Evolutionary conservation across 2,329 filamentous ascomycete species (phyloP), one percentile per base, ranked within the genome.

Genomic region (Xylaria hypoxylon): DNA sequence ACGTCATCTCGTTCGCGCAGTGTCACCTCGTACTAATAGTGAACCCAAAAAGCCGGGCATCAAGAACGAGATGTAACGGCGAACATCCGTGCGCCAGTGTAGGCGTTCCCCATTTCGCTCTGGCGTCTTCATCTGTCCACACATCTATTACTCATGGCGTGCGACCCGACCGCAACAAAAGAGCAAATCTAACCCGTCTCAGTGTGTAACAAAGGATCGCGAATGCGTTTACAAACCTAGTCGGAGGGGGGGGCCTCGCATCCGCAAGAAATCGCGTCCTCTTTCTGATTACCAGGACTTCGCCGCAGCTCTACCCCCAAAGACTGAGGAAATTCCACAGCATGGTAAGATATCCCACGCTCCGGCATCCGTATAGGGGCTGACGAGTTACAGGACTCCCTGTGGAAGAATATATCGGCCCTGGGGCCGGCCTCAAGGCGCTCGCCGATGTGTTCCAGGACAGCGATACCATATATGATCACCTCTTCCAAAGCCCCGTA

Each of bases 401-500:
- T 13, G 63, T 82, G 44, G 76, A 80, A 61, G 78, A 78, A 31
- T 82, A 80, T 62, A 81, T 83, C 69, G 80, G 81, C 10, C 82
- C 83, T 1, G 83, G 84, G 1, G 83, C 82, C 6, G 83, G 82
- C 5, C 77, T 86, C 51, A 82, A 80, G 62, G 78, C 81, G 59
- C 75, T 85, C 6, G 81, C 80, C 24, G 82, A 83, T 68, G 77
- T 80, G 28, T 79, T 81, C 38, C 79, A 80, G 56, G 82, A 85
- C 67, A 84, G 82, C 68, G 82, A 84, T 70, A 80, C 80, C 35
- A 82, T 84, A 51, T 84, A 83, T 65, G 82, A 84, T 68, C 80
- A 78, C 60, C 73, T 83, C 44, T 82, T 83, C 65, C 72, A 73
- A 53, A 72, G 67, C 63, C 65, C 71, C 22, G 44, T 74, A 38